These are phyloP conservation scores for Rhizopogon salebrosus DNA, from an alignment of 768 basidiomycete genomes.

Conservation along the genomic window DNA sequence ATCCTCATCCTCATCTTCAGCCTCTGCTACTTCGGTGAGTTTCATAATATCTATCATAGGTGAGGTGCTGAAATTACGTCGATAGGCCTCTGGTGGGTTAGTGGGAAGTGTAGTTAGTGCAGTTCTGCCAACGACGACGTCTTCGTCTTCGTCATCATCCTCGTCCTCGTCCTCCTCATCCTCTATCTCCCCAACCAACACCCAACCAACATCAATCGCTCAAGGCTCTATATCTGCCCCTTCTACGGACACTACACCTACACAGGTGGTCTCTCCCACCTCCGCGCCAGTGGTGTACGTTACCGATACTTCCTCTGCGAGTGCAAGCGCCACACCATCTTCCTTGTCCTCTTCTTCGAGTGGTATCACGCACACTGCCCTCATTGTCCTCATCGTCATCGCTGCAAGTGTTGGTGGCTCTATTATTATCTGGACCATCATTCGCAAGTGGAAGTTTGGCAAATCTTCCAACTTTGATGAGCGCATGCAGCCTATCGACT, in stretches of 20 bases:
- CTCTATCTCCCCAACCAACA: slow-evolving; percentile 9
- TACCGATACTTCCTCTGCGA: slow-evolving; percentile 11
- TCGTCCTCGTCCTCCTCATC: slow-evolving; percentile 13
- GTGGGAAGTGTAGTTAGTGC: slow-evolving; percentile 8
- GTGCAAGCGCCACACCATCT: slow-evolving; percentile 19
- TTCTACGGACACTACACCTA: slow-evolving; percentile 26
- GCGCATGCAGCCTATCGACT: slow-evolving; percentile 84
- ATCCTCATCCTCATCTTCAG: slow-evolving; percentile 7
- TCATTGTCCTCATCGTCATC: slow-evolving; percentile 65
- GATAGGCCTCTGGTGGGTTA: neutral
- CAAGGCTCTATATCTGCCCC: slow-evolving; percentile 9
- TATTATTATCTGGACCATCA: slow-evolving; percentile 79
- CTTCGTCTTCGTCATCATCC: slow-evolving; percentile 14
- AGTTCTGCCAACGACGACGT: slow-evolving; percentile 9
- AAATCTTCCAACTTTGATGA: slow-evolving; percentile 77
- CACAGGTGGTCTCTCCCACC: slow-evolving; percentile 46
- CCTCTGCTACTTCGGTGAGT: slow-evolving; percentile 19
- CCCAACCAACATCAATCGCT: slow-evolving; percentile 9
- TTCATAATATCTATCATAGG: neutral
- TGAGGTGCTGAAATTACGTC: neutral
- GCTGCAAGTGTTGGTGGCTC: slow-evolving; percentile 64
- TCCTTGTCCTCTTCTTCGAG: slow-evolving; percentile 22
- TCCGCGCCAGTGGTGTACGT: slow-evolving; percentile 31
- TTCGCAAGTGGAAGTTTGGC: slow-evolving; percentile 89
- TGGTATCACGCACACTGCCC: slow-evolving; percentile 36